Base-by-base conservation (phyloP, 768 basidiomycete species). In the Lactarius evosmus region DNA sequence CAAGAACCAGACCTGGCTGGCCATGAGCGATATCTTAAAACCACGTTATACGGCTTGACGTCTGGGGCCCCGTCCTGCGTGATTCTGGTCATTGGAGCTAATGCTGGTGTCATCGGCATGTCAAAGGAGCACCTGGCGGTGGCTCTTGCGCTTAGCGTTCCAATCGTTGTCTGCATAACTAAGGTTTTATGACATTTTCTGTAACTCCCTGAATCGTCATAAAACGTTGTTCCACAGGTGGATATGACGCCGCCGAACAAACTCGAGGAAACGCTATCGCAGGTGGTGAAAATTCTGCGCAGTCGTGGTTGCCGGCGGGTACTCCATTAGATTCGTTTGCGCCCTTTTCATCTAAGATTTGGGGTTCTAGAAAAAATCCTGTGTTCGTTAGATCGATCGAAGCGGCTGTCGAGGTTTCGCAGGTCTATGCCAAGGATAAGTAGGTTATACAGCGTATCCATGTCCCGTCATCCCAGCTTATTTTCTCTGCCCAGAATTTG, bases 201-300 rank as follows among this genome's bases (percentile, higher is more conserved):
- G 30, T 49, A 17, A 60, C 19, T 53, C 16, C 52, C 44, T 29
- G 33, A 9, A 9, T 34, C 17, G 14, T 59, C 14, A 16, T 25
- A 19, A 34, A 34, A 19, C 49, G 49, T 40, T 50, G 19, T 7
- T 57, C 36, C 34, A 44, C 61, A 89, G 93, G 91, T 97, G 70
- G 97, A 98, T 73, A 98, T 97, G 96, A 98, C 96, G 0, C 97
- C 97, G 6, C 82, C 88, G 12, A 92, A 96, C 66, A 87, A 95
- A 34, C 82, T 95, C 54, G 86, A 85, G n/a, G 91, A 96, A 74
- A 98, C 95, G 0, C 80, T 91, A 50, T 93, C 91, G 71, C 95
- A 98, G 77, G 88, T 98, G 0, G 83, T 85, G 9, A 99, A 97
- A 78, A 93, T 98, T 44, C 76, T 98, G 63, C 88, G 84, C 72